A percentile compares a stretch with the other conserved stretches of the same genome.
These are phyloP conservation scores for Thraustotheca clavata DNA, from an alignment of 352 stramenopile genomes.

Conservation along the genomic window DNA sequence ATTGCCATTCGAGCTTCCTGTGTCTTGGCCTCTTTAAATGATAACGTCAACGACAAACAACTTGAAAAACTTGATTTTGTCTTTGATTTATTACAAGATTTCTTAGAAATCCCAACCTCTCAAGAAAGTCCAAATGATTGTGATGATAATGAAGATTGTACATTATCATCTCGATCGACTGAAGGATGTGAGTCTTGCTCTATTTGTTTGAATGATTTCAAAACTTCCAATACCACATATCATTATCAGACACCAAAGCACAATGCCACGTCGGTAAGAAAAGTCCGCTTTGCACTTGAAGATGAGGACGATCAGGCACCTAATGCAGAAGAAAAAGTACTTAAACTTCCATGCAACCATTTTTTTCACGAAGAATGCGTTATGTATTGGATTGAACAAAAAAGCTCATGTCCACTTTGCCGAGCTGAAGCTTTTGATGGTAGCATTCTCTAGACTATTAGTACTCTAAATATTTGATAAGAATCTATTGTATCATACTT, in stretches of 20 bases:
- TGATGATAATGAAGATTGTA: neutral
- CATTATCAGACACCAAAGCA: slow-evolving; percentile 4
- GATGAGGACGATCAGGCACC: neutral
- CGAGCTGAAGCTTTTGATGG: slow-evolving; percentile 37
- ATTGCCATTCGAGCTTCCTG: neutral
- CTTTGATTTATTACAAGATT: neutral
- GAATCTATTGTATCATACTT: too few relatives aligned
- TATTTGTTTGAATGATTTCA: slow-evolving; percentile 12
- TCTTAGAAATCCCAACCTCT: slow-evolving; percentile 2
- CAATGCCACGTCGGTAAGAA: neutral
- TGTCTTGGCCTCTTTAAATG: neutral
- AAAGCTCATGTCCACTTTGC: slow-evolving; percentile 76
- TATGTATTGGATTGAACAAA: slow-evolving; percentile 75
- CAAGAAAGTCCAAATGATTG: neutral
- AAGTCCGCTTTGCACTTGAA: neutral
- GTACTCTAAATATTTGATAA: too few relatives aligned
- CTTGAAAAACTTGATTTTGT: neutral
- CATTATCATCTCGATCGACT: neutral
- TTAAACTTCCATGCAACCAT: slow-evolving; percentile 72
- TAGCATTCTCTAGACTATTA: neutral
- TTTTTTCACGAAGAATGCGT: slow-evolving; percentile 81
- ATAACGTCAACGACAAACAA: neutral
- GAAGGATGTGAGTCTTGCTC: neutral
- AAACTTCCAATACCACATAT: neutral
- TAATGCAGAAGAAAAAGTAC: slow-evolving; percentile 37